A percentile compares a stretch with the other conserved stretches of the same genome.
phyloP scores from a whole-genome alignment of 176 grass and related monocot species.

The Avena insularis region DNA sequence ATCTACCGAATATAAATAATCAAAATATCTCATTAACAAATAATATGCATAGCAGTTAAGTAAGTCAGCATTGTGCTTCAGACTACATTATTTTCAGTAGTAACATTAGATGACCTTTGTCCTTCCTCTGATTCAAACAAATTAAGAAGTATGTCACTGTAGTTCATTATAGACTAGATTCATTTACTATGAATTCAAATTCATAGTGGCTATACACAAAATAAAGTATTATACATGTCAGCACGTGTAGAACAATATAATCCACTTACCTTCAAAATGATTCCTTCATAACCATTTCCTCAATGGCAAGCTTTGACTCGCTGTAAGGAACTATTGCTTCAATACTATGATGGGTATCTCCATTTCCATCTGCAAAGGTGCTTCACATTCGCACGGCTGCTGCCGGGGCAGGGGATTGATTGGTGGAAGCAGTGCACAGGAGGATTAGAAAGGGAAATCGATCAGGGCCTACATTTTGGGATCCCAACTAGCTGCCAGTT shows the following conservation, averaged over 20 bases:
- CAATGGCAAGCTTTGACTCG: constrained; percentile 78
- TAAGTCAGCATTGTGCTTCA: constrained; percentile 13
- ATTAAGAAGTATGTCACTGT: neutral
- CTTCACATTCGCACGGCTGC: neutral
- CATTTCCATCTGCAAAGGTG: constrained; percentile 62
- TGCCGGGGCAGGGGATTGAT: no score
- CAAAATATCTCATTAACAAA: neutral
- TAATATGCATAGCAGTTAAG: neutral
- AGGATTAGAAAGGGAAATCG: no score
- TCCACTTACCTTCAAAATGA: constrained; percentile 78
- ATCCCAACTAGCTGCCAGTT: no score
- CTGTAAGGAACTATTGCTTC: constrained; percentile 60
- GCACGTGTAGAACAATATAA: constrained; percentile 20
- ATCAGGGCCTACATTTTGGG: no score
- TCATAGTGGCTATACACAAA: neutral
- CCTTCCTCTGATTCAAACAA: neutral
- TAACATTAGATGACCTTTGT: constrained; percentile 20
- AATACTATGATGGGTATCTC: constrained; percentile 31
- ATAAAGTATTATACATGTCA: neutral
- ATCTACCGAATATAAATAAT: constrained; percentile 29
- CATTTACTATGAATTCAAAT: constrained; percentile 9
- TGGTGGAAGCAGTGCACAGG: no score
- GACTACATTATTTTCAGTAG: neutral
- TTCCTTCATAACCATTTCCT: constrained; percentile 83
- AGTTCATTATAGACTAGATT: constrained; percentile 35